Base-by-base conservation (phyloP, 2,329 filamentous ascomycete species). In the Stylonectria norvegica region DNA sequence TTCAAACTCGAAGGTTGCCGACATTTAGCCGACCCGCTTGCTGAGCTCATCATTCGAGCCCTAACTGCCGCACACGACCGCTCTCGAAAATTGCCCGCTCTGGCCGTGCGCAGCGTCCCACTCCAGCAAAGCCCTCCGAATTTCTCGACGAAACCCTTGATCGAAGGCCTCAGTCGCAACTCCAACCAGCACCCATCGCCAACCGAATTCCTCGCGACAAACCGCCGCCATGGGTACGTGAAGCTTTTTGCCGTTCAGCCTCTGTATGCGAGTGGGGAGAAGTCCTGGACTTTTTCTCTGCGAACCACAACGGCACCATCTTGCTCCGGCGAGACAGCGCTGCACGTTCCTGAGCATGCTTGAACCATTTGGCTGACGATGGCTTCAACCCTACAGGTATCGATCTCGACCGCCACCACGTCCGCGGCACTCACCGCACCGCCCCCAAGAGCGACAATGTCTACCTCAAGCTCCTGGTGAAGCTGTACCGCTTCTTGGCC, bases 391-490 rank as follows among this genome's bases (percentile, higher is more conserved):
- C 60, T 51, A 69, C 71, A 83, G 79, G 80, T 81, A 83, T 84
- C 72, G 81, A 85, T 81, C 75, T 85, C 63, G 74, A 82, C 70
- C 72, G 73, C 60, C 80, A 85, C 72, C 81, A 85, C 70, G 77
- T 81, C 65, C 78, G 78, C 67, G 72, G 66, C 67, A 83, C 79
- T 57, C 89, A 95, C 80, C 88, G 89, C 73, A 89, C 86, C 81
- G 89, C 88, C 60, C 88, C 90, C 67, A 96, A 96, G 86, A 95
- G 86, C 78, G 87, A 95, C 78, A 95, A 96, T 81, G 88, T 91
- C 66, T 95, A 96, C 76, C 79, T 95, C 62, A 91, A 91, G 81
- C 83, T 96, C 69, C 79, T 97, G 70, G 90, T 96, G 73, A 96
- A 96, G 85, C 86, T 95, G 40, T 95, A 95, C 81, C 86, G 88